Percentiles rank a stretch among this genome's conserved stretches.
These are phyloP conservation scores for Boletus rex-veris DNA, from an alignment of 768 basidiomycete species.

Conservation along the genomic window DNA sequence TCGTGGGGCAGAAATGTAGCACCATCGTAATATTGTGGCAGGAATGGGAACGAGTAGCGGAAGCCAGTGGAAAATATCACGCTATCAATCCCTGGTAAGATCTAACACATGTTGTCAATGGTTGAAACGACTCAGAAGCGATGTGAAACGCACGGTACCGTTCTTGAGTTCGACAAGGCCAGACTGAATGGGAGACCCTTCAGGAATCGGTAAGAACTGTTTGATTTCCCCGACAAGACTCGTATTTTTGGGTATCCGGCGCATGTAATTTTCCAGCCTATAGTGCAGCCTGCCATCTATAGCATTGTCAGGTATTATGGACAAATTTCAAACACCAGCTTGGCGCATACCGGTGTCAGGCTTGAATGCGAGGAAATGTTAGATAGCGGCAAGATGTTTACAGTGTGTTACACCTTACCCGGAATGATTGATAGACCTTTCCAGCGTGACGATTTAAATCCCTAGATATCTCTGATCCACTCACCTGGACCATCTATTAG, in stretches of 20 bases:
- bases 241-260: conserved; percentile 7
- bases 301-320: background rate
- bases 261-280: background rate
- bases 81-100: conserved; percentile 10
- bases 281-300: background rate
- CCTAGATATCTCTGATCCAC: conserved; percentile 8
- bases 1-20: background rate
- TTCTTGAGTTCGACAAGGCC: conserved; percentile 13
- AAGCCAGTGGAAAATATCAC: conserved; percentile 13
- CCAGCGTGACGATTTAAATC: conserved; percentile 1
- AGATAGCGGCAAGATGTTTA: background rate
- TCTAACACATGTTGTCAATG: background rate
- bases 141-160: conserved; percentile 1
- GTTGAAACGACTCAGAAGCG: too few species aligned
- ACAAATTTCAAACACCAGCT: background rate
- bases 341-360: conserved; percentile 2
- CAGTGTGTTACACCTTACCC: background rate
- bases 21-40: conserved; percentile 13
- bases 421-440: conserved; percentile 3
- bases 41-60: conserved; percentile 12
- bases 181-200: conserved; percentile 9
- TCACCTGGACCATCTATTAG: background rate
- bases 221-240: conserved; percentile 12
- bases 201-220: conserved; percentile 2
- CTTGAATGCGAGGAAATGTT: background rate